Base-by-base conservation (phyloP, 768 basidiomycete species). In the Agrocybe chaxingu region DNA sequence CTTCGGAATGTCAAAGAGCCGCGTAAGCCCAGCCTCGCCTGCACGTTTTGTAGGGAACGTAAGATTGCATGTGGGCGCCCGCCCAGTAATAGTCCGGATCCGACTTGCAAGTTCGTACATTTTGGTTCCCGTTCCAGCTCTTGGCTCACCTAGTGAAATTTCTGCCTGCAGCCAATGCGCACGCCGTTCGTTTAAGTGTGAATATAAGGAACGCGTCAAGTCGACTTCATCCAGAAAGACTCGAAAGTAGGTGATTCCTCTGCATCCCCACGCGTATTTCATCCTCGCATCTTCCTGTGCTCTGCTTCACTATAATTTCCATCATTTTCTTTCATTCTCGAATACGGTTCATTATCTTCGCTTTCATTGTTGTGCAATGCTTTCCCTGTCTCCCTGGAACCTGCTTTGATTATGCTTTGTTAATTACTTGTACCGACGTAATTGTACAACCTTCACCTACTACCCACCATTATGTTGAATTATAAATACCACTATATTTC, bases 81-180 rank as follows among this genome's bases (percentile, higher is more conserved):
- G 2, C 54, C 70, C 1, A 62, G 66, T 1, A 74, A 68, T 2
- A 71, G 66, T 48, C 60, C 66, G 12, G 75, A 79, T 57, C 69
- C 66, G 39, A 72, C 75, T 0, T 79, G 77, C 77, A 78, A 79
- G 78, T 79, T 54, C 63, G 77, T 55, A 11, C 51, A 47, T 30
- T 50, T 4, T 36, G 8, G n/a, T 36, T 8, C 48, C 31, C 8
- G 45, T 40, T 42, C 75, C 76, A 4, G 35, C 33, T 19, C 18
- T 2, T 32, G 41, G 16, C 16, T 31, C 3, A 24, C 8, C 9
- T 43, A 16, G 16, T 16, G 16, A 16, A 16, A 16, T 10, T n/a
- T 31, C n/a, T 13, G 10, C 33, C 8, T 41, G 11, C 33, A 59
- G 58, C 40, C 58, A 59, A 35, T 59, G 58, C 13, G 53, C 51